These are phyloP conservation scores for Penicilliopsis zonata DNA, from an alignment of 495 filamentous ascomycete genomes.

Conservation along the genomic window DNA sequence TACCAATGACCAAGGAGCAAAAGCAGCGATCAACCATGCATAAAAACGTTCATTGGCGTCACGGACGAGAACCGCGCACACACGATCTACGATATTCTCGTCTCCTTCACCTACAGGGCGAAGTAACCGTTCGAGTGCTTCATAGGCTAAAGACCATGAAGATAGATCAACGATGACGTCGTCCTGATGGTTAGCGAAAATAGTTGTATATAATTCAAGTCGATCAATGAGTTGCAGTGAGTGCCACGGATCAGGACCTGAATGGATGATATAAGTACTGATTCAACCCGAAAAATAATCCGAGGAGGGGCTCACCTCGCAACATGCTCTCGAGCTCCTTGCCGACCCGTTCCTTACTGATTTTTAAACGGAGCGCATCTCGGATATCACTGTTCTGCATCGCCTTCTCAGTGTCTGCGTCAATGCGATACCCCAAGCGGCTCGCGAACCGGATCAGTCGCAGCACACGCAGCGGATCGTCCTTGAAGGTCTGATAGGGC, in stretches of 20 bases:
- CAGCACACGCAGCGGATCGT: constrained; percentile 87
- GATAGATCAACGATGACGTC: constrained; percentile 32
- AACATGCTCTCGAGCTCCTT: constrained; percentile 87
- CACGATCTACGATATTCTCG: constrained; percentile 6
- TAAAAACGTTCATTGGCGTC: constrained; percentile 48
- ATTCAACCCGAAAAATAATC: constrained; percentile 2
- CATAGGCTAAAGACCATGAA: constrained; percentile 29
- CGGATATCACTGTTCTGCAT: constrained; percentile 71
- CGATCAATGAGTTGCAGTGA: constrained; percentile 63
- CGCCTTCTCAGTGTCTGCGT: constrained; percentile 46
- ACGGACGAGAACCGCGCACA: constrained; percentile 41
- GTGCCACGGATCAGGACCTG: constrained; percentile 55
- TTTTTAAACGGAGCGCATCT: constrained; percentile 70
- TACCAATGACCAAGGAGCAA: constrained; percentile 63
- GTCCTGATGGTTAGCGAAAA: constrained; percentile 51
- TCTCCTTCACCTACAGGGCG: constrained; percentile 5
- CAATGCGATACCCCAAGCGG: constrained; percentile 67
- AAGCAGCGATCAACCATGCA: constrained; percentile 64
- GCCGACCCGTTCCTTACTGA: constrained; percentile 79
- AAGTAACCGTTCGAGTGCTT: constrained; percentile 21
- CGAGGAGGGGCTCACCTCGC: constrained; percentile 36
- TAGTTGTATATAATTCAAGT: constrained; percentile 62
- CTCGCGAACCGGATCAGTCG: constrained; percentile 84
- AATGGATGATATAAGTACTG: not conserved
- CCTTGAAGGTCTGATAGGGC: constrained; percentile 84